These are phyloP conservation scores for Colletotrichum chlorophyti DNA, from an alignment of 2,329 filamentous ascomycete species.

Conservation along the genomic window DNA sequence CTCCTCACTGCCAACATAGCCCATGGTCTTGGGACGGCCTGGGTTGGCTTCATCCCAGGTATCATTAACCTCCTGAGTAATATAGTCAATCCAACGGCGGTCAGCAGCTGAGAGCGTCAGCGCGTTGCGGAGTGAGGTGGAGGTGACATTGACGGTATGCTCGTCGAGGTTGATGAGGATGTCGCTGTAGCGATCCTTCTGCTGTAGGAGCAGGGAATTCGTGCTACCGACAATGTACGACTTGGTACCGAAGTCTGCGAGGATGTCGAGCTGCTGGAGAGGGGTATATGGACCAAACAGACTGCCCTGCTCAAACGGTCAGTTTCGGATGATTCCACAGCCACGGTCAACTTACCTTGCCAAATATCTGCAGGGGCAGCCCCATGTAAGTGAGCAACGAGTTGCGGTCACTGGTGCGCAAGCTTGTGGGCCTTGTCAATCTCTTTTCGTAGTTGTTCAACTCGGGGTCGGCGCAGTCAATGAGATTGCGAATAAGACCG, in stretches of 20 bases:
- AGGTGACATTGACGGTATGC: slow-evolving; percentile 82
- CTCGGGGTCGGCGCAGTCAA: slow-evolving; percentile 94
- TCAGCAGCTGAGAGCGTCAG: slow-evolving; percentile 84
- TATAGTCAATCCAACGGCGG: slow-evolving; percentile 93
- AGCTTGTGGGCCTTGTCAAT: slow-evolving; percentile 78
- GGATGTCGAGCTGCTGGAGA: slow-evolving; percentile 90
- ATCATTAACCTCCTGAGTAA: slow-evolving; percentile 91
- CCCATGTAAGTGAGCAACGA: slow-evolving; percentile 95
- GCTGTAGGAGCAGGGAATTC: slow-evolving; percentile 90
- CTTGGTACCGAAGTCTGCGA: slow-evolving; percentile 93
- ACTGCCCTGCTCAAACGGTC: slow-evolving; percentile 67
- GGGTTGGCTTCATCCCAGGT: slow-evolving; percentile 97
- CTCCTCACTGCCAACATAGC: slow-evolving; percentile 94
- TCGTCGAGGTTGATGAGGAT: slow-evolving; percentile 97
- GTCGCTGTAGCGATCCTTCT: slow-evolving; percentile 95
- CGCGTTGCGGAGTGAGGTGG: slow-evolving; percentile 76
- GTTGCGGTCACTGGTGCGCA: slow-evolving; percentile 89
- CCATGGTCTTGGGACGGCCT: slow-evolving; percentile 88
- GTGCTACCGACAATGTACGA: slow-evolving; percentile 98
- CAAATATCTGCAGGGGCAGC: slow-evolving; percentile 91
- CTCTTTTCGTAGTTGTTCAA: slow-evolving; percentile 83
- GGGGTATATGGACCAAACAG: slow-evolving; percentile 97
- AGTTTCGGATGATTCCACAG: slow-evolving; percentile 11
- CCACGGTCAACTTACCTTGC: slow-evolving; percentile 66
- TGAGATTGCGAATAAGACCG: slow-evolving; percentile 86